Base-by-base conservation (phyloP, 2,329 filamentous ascomycete genomes). In the Fusarium ramigenum region DNA sequence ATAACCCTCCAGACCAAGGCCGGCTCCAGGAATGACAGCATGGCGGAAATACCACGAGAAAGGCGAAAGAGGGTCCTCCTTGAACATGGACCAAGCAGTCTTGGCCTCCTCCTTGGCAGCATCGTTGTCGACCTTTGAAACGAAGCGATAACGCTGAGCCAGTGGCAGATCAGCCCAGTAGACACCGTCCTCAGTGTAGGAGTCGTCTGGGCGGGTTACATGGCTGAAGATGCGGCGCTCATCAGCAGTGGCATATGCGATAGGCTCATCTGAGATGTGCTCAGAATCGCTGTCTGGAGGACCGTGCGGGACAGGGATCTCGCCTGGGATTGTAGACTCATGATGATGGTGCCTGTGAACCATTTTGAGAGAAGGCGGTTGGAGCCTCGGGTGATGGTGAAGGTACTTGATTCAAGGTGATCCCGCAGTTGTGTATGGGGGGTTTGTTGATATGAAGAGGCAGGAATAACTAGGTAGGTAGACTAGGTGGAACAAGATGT, bases 131-230 rank as follows among this genome's bases (percentile, higher is more conserved):
- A 95, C 91, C 66, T 89, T 88, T 80, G 85, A 87, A 79, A 97
- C 92, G 80, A 98, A 98, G 72, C 86, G 86, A 78, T 93, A 80
- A 71, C 93, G 91, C 85, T 96, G 84, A 68, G 82, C 77, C 57
- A 94, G 79, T 25, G 92, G 91, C 77, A 98, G 86, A 80, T 98
- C 96, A 39, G 95, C 96, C 95, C 95, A 98, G 88, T 98, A 98
- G 74, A 90, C 88, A 69, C 96, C 96, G 25, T 95, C 90, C 62
- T 88, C 83, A 63, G 93, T 93, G 84, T 96, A 98, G 72, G 91
- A 93, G 84, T 98, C 96, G 79, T 97, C 93, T 5, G 96, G 96
- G 62, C 93, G 93, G 63, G 97, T 93, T 65, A 98, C 86, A 75
- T 92, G 90, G 78, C 92, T 88, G 85, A 98, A 97, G 77, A 90